Evolutionary conservation across 306 rosid species (phyloP), one percentile per base, ranked within the genome.

Genomic region (Rosa multiflora): DNA sequence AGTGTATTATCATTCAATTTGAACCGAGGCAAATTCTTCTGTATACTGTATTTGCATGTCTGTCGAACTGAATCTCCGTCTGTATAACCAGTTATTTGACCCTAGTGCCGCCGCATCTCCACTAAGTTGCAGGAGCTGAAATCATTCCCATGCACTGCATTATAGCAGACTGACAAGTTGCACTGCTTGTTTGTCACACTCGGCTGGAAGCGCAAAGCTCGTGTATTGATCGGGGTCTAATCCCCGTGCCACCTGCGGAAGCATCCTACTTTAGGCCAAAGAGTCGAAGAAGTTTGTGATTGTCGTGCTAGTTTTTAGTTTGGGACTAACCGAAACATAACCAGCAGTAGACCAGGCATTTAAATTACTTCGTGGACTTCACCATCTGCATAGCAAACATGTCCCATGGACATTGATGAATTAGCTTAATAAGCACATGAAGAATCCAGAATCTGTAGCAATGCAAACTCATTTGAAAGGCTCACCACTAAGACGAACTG

Each of bases 401-500:
- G 77, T 68, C 53, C 67, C 72, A 73, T 5, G 61, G 70, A 77
- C 40, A 75, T 74, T 70, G 20, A 49, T 72, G 12, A 70, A 40
- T 40, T 37, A 64, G 55, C 42, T 62, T 78, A 14, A 39, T 51
- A 63, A 37, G 64, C 13, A 13, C 11, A 47, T 5, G 42, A 48
- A 43, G 17, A 43, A n/a, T 40, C 2, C 23, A 58, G 9, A 37
- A 67, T 72, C 70, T 2, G 49, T 44, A 75, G 35, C 51, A 74
- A 70, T 44, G 49, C 42, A 76, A 74, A 52, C 68, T 51, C 71
- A 74, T 67, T 81, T 78, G 62, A 67, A 73, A 74, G 79, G 56
- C 89, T 87, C 77, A 93, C 99, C 97, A n/a, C 86, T 87, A 73
- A 95, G 97, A 74, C 78, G 14, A 77, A 85, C 5, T 13, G 93